These are phyloP conservation scores for Alternaria dauci DNA, from an alignment of 2,329 filamentous ascomycete species.

Conservation along the genomic window DNA sequence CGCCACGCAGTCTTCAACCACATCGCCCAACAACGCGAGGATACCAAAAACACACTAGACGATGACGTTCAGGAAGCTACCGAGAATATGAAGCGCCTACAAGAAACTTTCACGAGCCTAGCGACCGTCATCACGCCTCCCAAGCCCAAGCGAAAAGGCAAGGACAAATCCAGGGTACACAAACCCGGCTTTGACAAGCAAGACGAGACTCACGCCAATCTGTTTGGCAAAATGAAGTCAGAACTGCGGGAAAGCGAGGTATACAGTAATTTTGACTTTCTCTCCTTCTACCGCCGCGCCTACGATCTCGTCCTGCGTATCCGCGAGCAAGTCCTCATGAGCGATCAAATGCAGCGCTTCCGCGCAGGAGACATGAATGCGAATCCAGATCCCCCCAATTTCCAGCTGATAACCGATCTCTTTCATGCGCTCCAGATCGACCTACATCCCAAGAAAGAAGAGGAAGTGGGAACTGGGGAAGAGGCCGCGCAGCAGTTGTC, in stretches of 20 bases:
- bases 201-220: conserved; percentile 6
- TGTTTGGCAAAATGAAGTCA: conserved; percentile 15
- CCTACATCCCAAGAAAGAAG: conserved; percentile 13
- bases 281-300: conserved; percentile 27
- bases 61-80: not conserved
- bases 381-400: conserved; percentile 12
- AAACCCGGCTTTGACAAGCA: conserved; percentile 15
- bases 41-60: not conserved
- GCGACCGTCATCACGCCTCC: conserved; percentile 2
- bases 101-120: conserved; percentile 11
- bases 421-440: conserved; percentile 17
- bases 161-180: conserved; percentile 11
- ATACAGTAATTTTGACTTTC: conserved; percentile 32
- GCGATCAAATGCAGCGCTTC: conserved; percentile 8
- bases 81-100: conserved; percentile 3
- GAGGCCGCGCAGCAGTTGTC: conserved; percentile 15
- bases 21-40: conserved; percentile 7
- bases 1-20: conserved; percentile 30
- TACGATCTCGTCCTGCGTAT: conserved; percentile 18
- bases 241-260: conserved; percentile 23
- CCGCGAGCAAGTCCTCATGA: conserved; percentile 19
- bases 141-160: conserved; percentile 1
- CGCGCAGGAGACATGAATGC: conserved; percentile 6
- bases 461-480: not conserved
- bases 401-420: conserved; percentile 15